Evolutionary conservation across 176 grass and related monocot species (phyloP).

Genomic region (Neostapfia colusana): DNA sequence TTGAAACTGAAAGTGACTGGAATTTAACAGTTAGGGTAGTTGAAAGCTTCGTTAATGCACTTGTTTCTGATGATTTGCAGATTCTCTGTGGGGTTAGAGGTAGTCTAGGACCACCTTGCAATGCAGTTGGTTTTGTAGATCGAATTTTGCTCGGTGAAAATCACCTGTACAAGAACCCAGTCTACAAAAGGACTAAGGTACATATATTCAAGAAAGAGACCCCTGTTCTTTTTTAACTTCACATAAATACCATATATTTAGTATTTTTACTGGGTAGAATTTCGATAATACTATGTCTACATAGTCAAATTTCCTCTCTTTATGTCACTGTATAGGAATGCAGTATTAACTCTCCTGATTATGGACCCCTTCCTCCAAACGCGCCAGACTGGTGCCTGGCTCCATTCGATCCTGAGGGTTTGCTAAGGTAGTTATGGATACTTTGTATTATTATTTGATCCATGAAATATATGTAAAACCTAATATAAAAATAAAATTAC

Average conservation of each 20-base stretch:
- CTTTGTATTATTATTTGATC: not conserved
- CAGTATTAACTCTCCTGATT: constrained; percentile 92
- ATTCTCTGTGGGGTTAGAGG: constrained; percentile 77
- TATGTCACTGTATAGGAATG: constrained; percentile 64
- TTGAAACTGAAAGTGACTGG: not conserved
- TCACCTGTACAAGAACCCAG: constrained; percentile 79
- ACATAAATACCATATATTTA: constrained; percentile 11
- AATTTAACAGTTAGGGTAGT: not conserved
- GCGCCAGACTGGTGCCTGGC: constrained; percentile 84
- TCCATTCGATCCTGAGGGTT: constrained; percentile 93
- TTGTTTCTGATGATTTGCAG: constrained; percentile 52
- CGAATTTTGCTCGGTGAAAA: constrained; percentile 77
- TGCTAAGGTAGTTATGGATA: constrained; percentile 64
- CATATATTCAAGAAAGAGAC: constrained; percentile 16
- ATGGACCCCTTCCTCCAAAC: constrained; percentile 76
- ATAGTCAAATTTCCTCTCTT: constrained; percentile 1
- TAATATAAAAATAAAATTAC: not conserved
- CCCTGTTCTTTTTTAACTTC: not conserved
- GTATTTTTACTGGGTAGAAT: not conserved
- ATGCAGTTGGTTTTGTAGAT: constrained; percentile 82
- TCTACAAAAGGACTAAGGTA: constrained; percentile 97
- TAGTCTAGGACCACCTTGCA: constrained; percentile 87
- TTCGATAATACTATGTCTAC: not conserved
- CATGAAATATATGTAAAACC: not conserved
- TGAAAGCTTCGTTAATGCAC: constrained; percentile 8